Percentiles rank a stretch among this genome's conserved stretches.
Evolutionary conservation across 2,329 filamentous ascomycete genomes (phyloP).

Genomic region (Fusarium guadeloupense): DNA sequence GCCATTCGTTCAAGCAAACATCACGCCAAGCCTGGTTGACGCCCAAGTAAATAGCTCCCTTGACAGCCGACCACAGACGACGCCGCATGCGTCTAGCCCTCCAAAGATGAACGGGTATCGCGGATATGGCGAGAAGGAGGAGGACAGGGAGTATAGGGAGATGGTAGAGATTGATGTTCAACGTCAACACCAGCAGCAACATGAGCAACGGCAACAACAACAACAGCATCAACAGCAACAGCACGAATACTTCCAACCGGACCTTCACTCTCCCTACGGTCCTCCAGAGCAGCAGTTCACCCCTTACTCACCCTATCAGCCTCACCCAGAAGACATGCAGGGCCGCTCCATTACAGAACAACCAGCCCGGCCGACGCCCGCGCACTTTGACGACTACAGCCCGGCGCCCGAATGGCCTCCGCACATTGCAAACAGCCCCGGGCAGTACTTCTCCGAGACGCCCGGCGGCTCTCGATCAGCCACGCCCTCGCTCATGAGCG

Average conservation of each 20-base stretch:
- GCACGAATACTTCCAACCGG: conserved; percentile 35
- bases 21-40: conserved; percentile 3
- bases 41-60: background rate
- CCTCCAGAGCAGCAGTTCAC: conserved; percentile 23
- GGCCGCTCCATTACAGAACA: conserved; percentile 42
- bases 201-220: conserved; percentile 36
- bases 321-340: conserved; percentile 39
- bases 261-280: conserved; percentile 37
- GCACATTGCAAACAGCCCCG: conserved; percentile 29
- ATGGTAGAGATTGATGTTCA: conserved; percentile 50
- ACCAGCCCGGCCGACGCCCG: conserved; percentile 28
- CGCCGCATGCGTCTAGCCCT: conserved; percentile 32
- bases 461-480: conserved; percentile 41
- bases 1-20: conserved; percentile 26
- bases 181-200: conserved; percentile 41
- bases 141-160: conserved; percentile 45
- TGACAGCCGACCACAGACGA: background rate
- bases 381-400: conserved; percentile 38
- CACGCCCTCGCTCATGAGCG: conserved; percentile 41
- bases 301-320: conserved; percentile 35
- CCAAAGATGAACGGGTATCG: conserved; percentile 44
- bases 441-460: conserved; percentile 40
- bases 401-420: conserved; percentile 41
- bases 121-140: conserved; percentile 33
- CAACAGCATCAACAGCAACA: conserved; percentile 19